Conservation (phyloP, 306 rosid species). For the Pachyrhizus erosus region DNA sequence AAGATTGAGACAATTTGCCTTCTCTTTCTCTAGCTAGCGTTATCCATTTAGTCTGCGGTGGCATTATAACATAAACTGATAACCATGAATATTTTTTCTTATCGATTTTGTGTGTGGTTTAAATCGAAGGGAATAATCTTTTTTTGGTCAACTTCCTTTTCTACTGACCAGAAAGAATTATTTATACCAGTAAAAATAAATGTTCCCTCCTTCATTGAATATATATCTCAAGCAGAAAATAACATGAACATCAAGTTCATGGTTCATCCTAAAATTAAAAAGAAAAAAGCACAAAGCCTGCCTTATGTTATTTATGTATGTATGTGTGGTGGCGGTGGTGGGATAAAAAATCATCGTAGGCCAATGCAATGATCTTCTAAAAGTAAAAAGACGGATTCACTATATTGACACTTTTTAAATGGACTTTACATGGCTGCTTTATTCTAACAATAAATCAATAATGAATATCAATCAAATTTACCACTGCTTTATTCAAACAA, state of each 20-base stretch:
- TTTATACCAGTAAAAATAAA: background rate
- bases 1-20: constrained; percentile 20
- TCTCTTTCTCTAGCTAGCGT: background rate
- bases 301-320: too few relatives aligned
- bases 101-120: background rate
- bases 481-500: background rate
- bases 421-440: background rate
- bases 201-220: background rate
- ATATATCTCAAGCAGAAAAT: background rate
- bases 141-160: background rate
- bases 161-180: background rate
- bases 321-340: too few relatives aligned
- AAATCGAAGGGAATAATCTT: background rate
- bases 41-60: constrained; percentile 1
- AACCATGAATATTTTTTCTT: background rate
- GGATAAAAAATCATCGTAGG: background rate
- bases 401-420: background rate
- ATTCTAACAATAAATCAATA: too few relatives aligned
- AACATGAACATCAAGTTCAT: background rate
- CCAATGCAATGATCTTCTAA: background rate
- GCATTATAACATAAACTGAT: background rate
- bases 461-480: background rate
- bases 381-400: background rate
- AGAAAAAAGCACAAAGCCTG: too few relatives aligned
- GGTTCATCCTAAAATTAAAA: background rate